A percentile compares a stretch with the other conserved stretches of the same genome.
Evolutionary conservation across 2,329 filamentous ascomycete species (phyloP).

Genomic region (Aspergillus brasiliensis): DNA sequence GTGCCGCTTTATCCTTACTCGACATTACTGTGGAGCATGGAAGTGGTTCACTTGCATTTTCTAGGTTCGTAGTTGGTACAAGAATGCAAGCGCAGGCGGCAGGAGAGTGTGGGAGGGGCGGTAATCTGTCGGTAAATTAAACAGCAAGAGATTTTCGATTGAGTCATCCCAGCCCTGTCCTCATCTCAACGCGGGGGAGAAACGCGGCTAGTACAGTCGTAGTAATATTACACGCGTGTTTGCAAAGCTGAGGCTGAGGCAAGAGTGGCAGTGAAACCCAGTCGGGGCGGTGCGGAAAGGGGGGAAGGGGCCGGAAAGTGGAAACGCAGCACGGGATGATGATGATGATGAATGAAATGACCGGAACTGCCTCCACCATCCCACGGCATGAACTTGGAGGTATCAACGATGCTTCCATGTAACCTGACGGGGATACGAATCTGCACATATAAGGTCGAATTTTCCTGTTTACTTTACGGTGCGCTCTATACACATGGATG

Average conservation of each 20-base stretch:
- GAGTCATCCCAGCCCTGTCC: constrained; percentile 6
- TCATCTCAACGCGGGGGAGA: constrained; percentile 17
- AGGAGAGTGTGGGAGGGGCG: neutral
- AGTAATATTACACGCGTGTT: constrained; percentile 20
- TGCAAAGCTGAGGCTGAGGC: constrained; percentile 29
- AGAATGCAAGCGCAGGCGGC: neutral
- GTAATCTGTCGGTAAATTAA: constrained; percentile 4
- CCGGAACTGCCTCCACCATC: neutral
- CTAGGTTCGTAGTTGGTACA: constrained; percentile 8
- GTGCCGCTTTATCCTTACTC: constrained; percentile 19
- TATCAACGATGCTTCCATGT: neutral
- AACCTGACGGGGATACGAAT: no score
- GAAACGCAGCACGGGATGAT: neutral
- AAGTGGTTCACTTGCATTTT: constrained; percentile 6
- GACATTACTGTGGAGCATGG: constrained; percentile 13
- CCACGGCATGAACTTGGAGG: neutral
- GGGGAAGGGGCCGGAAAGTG: constrained; percentile 21
- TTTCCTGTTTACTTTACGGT: neutral
- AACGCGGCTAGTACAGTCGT: constrained; percentile 12
- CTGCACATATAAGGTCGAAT: neutral
- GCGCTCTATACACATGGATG: neutral
- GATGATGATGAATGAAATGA: neutral
- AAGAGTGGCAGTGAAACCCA: constrained; percentile 33
- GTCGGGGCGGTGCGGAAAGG: constrained; percentile 32
- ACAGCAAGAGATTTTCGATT: constrained; percentile 2